Percentiles rank a stretch among this genome's conserved stretches.
Evolutionary conservation across 2,329 filamentous ascomycete species (phyloP).

Genomic region (Colletotrichum coccodes): DNA sequence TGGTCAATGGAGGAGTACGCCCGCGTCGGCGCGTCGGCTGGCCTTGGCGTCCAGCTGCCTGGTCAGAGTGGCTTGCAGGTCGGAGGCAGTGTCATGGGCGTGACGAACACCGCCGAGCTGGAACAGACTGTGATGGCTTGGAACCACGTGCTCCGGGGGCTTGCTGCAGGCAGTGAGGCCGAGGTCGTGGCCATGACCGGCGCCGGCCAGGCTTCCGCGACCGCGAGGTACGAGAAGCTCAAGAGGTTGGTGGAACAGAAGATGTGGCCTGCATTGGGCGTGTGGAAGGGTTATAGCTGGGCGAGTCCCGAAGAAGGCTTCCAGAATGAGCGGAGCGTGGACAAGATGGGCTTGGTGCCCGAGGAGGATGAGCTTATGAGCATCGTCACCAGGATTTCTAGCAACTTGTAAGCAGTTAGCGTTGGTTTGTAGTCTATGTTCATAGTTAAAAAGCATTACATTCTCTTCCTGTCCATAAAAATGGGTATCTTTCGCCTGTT

Average conservation of each 20-base stretch:
- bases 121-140: constrained; percentile 70
- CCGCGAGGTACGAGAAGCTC: constrained; percentile 44
- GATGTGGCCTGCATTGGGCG: constrained; percentile 68
- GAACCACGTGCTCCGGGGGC: constrained; percentile 60
- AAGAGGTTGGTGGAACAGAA: constrained; percentile 45
- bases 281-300: constrained; percentile 75
- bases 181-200: constrained; percentile 31
- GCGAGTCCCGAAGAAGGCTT: constrained; percentile 63
- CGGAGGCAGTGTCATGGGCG: constrained; percentile 73
- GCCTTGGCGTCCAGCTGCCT: constrained; percentile 41
- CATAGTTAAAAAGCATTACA: no score
- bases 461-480: no score
- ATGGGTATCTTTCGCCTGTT: no score
- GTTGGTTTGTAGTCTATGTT: neutral
- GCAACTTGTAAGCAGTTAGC: constrained; percentile 8
- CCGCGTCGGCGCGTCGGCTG: constrained; percentile 55
- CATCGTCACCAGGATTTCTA: constrained; percentile 10
- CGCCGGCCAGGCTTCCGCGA: constrained; percentile 32
- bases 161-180: constrained; percentile 45
- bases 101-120: constrained; percentile 71
- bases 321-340: constrained; percentile 46
- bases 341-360: constrained; percentile 20
- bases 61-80: constrained; percentile 44
- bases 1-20: constrained; percentile 78
- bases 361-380: constrained; percentile 23